Conservation (phyloP, 2,329 filamentous ascomycete genomes). For the Emmonsiellopsis sp. region DNA sequence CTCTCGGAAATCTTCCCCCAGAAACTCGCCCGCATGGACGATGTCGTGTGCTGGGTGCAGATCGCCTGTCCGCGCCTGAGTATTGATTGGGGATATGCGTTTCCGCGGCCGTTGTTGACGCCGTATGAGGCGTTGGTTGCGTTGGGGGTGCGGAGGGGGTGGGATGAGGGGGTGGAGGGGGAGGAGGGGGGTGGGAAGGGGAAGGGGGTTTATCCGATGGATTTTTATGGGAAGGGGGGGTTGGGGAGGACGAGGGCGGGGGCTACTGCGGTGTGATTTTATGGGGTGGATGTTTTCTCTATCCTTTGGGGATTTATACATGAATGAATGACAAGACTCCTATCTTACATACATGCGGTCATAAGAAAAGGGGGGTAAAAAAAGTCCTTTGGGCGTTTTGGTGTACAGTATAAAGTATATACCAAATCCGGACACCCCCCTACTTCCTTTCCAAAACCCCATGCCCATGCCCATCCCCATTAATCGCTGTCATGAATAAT, state of each 20-base stretch:
- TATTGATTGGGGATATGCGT: constrained; percentile 98
- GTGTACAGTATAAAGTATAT: too few species aligned
- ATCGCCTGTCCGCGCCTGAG: constrained; percentile 93
- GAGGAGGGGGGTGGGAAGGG: constrained; percentile 39
- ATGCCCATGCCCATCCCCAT: background rate
- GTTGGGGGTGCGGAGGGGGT: constrained; percentile 69
- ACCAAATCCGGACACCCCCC: too few species aligned
- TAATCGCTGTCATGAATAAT: background rate
- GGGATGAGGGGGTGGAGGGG: constrained; percentile 49
- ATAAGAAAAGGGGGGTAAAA: too few species aligned
- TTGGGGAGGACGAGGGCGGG: constrained; percentile 64
- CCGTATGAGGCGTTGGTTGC: constrained; percentile 92
- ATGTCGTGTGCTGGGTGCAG: constrained; percentile 97
- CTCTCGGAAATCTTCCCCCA: constrained; percentile 95
- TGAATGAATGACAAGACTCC: background rate
- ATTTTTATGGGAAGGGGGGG: constrained; percentile 91
- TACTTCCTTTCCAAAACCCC: too few species aligned
- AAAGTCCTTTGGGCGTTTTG: too few species aligned
- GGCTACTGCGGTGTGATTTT: background rate
- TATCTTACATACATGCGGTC: too few species aligned
- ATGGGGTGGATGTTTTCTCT: background rate
- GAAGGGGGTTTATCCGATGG: constrained; percentile 89
- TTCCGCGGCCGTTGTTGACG: constrained; percentile 76
- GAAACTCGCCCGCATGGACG: constrained; percentile 84
- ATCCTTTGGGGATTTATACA: background rate